A percentile compares a stretch with the other conserved stretches of the same genome.
Evolutionary conservation across 441 rosid genomes (phyloP).

Genomic region (Mallotus japonicus): DNA sequence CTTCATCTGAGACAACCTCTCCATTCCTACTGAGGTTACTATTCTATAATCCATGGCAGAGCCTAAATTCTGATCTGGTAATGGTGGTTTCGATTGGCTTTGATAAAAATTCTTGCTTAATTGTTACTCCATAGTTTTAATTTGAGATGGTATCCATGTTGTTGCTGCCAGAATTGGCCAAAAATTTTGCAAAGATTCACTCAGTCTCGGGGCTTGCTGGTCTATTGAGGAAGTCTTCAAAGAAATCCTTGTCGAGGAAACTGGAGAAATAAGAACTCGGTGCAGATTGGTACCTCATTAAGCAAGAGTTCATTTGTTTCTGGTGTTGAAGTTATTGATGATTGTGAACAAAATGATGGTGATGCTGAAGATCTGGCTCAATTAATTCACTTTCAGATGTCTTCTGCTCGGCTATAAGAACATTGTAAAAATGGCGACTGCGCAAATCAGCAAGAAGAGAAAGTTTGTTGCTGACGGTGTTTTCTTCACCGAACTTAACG

Average conservation of each 20-base stretch:
- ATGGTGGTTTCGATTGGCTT: constrained; percentile 34
- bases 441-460: constrained; percentile 66
- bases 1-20: constrained; percentile 38
- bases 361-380: constrained; percentile 85
- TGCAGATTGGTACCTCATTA: constrained; percentile 82
- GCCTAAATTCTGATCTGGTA: constrained; percentile 34
- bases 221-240: constrained; percentile 67
- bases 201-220: constrained; percentile 91
- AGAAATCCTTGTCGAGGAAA: constrained; percentile 47
- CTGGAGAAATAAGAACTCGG: constrained; percentile 71
- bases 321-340: constrained; percentile 35
- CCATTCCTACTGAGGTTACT: constrained; percentile 32
- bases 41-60: constrained; percentile 27
- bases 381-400: constrained; percentile 26
- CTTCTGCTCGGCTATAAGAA: background rate
- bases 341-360: constrained; percentile 32
- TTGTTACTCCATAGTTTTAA: constrained; percentile 15
- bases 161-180: constrained; percentile 33
- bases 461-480: constrained; percentile 82
- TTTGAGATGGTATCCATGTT: constrained; percentile 17
- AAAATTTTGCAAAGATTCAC: constrained; percentile 48
- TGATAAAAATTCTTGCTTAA: constrained; percentile 36
- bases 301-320: constrained; percentile 48
- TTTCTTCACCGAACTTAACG: constrained; percentile 68
- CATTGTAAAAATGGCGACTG: constrained; percentile 31